Conservation (phyloP, 495 filamentous ascomycete species). For the Aspergillus sclerotioniger region DNA sequence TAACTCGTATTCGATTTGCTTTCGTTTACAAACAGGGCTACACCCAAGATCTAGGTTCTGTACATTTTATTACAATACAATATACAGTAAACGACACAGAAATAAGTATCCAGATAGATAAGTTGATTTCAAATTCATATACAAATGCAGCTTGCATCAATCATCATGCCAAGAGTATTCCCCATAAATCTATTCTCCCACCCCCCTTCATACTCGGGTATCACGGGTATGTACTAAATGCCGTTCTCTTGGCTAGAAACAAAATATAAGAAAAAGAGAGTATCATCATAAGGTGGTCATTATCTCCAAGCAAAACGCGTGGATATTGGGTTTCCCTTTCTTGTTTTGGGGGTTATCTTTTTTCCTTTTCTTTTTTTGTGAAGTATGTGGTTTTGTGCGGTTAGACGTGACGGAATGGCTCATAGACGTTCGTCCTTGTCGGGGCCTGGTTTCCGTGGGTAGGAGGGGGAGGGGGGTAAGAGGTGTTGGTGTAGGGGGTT, state of each 20-base stretch:
- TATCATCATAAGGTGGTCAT: neutral
- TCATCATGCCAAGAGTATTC: neutral
- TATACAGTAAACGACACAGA: conserved; percentile 9
- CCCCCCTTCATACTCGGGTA: neutral
- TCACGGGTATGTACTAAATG: too few species aligned
- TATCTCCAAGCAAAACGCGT: neutral
- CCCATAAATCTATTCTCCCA: neutral
- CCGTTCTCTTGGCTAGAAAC: too few species aligned
- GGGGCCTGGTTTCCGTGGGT: conserved; percentile 14
- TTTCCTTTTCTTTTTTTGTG: neutral
- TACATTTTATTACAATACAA: too few species aligned
- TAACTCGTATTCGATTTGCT: too few species aligned
- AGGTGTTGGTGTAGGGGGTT: conserved; percentile 23
- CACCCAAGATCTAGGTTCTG: too few species aligned
- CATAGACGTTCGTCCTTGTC: conserved; percentile 37
- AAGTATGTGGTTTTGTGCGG: neutral
- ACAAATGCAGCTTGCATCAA: conserved; percentile 4
- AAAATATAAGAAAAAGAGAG: too few species aligned
- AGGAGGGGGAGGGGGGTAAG: conserved; percentile 26
- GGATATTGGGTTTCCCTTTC: neutral
- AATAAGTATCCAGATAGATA: neutral
- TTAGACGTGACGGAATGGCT: conserved; percentile 49
- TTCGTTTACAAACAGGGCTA: too few species aligned
- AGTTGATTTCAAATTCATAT: neutral
- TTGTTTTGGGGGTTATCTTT: neutral